phyloP scores from a whole-genome alignment of 768 basidiomycete species.

The Boletus bicolor region DNA sequence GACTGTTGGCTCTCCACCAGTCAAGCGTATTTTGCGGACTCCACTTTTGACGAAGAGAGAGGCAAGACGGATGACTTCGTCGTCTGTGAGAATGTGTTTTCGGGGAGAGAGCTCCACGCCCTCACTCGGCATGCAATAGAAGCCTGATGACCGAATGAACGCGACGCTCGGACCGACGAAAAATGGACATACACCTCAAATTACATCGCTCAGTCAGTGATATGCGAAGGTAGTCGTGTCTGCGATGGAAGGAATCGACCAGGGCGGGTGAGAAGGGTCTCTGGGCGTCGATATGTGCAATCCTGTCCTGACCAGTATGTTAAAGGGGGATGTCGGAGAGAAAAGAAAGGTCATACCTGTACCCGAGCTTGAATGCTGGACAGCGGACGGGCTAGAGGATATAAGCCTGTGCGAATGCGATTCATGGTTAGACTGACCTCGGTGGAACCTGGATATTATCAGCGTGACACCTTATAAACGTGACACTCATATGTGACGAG shows the following conservation, averaged over 20 bases:
- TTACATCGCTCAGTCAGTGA: constrained; percentile 87
- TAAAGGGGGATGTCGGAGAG: neutral
- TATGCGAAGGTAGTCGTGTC: constrained; percentile 86
- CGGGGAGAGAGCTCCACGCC: constrained; percentile 74
- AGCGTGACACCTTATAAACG: neutral
- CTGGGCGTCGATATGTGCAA: constrained; percentile 50
- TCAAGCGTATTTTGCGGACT: constrained; percentile 83
- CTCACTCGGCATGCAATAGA: constrained; percentile 88
- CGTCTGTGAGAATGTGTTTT: constrained; percentile 66
- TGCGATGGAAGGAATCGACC: constrained; percentile 62
- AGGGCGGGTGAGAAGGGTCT: constrained; percentile 50
- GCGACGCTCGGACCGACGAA: neutral
- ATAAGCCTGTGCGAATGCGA: constrained; percentile 4
- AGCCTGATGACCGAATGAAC: constrained; percentile 46
- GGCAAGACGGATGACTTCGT: constrained; percentile 72
- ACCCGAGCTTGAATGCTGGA: constrained; percentile 15
- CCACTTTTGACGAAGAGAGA: constrained; percentile 76
- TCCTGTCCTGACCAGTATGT: constrained; percentile 43
- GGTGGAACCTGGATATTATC: neutral
- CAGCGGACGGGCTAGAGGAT: constrained; percentile 7
- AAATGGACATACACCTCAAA: constrained; percentile 60
- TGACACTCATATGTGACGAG: constrained; percentile 2
- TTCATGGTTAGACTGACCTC: constrained; percentile 3
- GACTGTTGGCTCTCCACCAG: constrained; percentile 86
- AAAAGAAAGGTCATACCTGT: constrained; percentile 15